phyloP scores from a whole-genome alignment of 2,329 filamentous ascomycete species.

The Simplicillium sp. region DNA sequence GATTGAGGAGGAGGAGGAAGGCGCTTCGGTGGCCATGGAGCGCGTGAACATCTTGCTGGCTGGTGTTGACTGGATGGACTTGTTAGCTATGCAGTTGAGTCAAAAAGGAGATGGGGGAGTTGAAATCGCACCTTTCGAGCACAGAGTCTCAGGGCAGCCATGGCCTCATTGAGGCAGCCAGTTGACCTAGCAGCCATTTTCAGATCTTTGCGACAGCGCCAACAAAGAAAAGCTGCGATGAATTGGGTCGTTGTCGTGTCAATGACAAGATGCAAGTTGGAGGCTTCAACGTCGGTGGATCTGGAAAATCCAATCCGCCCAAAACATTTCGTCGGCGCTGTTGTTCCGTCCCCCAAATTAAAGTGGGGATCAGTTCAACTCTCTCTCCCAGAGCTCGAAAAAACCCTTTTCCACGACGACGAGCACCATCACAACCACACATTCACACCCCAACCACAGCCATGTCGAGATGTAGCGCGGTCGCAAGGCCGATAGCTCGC shows the following conservation, averaged over 20 bases:
- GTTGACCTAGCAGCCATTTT: constrained; percentile 37
- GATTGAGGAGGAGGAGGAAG: constrained; percentile 26
- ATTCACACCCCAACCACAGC: constrained; percentile 8
- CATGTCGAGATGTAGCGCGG: constrained; percentile 54
- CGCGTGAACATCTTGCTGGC: constrained; percentile 34
- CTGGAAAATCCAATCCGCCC: constrained; percentile 3
- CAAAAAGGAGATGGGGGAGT: constrained; percentile 1
- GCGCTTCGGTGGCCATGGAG: constrained; percentile 46
- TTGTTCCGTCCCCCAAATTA: too few relatives aligned
- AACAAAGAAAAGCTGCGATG: constrained; percentile 7
- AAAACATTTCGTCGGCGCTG: too few relatives aligned
- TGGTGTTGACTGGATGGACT: constrained; percentile 20
- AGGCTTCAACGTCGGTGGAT: too few relatives aligned
- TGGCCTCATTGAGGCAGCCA: constrained; percentile 42
- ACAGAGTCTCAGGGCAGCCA: constrained; percentile 38
- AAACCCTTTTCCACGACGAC: too few relatives aligned
- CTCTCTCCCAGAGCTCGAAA: not conserved
- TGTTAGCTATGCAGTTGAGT: constrained; percentile 19
- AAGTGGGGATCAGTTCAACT: not conserved
- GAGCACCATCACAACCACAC: too few relatives aligned
- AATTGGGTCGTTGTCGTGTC: too few relatives aligned
- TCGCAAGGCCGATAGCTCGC: constrained; percentile 45
- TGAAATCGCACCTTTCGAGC: constrained; percentile 24
- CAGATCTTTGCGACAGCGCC: not conserved
- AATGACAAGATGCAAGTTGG: too few relatives aligned